Conservation (phyloP, 768 basidiomycete species). For the Asterophora lycoperdoides region DNA sequence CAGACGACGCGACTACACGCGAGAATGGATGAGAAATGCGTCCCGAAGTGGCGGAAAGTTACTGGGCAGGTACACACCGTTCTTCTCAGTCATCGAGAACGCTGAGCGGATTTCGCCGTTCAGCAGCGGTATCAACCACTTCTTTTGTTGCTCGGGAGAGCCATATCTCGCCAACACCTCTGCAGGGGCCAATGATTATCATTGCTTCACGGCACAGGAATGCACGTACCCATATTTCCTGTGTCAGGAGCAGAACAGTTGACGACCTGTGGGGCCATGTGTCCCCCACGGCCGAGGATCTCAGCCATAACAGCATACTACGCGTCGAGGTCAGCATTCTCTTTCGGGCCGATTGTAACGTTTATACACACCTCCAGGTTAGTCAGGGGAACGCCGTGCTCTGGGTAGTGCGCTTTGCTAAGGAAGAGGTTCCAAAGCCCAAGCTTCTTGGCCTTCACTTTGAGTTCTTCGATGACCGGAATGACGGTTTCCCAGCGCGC, state of each 20-base stretch:
- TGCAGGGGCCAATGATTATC: constrained; percentile 27
- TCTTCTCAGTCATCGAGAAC: constrained; percentile 96
- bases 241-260: constrained; percentile 98
- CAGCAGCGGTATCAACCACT: constrained; percentile 84
- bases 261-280: constrained; percentile 78
- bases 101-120: constrained; percentile 92
- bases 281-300: constrained; percentile 78
- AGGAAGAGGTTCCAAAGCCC: constrained; percentile 98
- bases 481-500: constrained; percentile 83
- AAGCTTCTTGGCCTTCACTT: constrained; percentile 78
- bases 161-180: constrained; percentile 97
- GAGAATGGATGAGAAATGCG: constrained; percentile 9
- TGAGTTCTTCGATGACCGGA: constrained; percentile 78
- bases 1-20: constrained; percentile 77
- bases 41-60: not conserved
- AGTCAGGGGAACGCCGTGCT: constrained; percentile 82
- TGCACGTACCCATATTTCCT: constrained; percentile 86
- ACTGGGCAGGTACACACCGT: constrained; percentile 42
- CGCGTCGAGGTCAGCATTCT: not conserved
- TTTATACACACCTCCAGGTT: constrained; percentile 76
- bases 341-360: not conserved
- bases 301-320: constrained; percentile 99
- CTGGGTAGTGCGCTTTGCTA: constrained; percentile 89
- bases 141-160: constrained; percentile 83
- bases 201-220: not conserved